Base-by-base conservation (phyloP, 345 rosid genomes). In the Psidium guajava region DNA sequence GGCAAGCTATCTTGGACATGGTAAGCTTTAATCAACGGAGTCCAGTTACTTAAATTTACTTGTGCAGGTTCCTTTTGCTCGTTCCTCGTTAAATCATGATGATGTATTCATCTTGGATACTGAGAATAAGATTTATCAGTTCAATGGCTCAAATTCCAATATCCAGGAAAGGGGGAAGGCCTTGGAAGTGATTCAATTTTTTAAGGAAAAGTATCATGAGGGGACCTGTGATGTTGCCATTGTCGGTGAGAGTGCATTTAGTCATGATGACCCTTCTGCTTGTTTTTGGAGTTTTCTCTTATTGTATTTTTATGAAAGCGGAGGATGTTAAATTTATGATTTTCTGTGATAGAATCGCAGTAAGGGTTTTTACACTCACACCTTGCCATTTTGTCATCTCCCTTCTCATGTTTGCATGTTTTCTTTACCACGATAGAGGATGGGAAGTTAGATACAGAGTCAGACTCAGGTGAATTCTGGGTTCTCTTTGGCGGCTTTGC, bases 81-180 rank as follows among this genome's bases (percentile, higher is more conserved):
- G 99, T 47, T 92, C 99, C 85, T 94, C 98, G 58, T 88, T 96
- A 87, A 98, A 98, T 92, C 99, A 98, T 53, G 99, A 96, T 89
- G 99, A 98, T 89, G 98, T 98, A 84, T 98, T 98, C 91, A 96
- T 96, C 88, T 89, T 98, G 90, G 99, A 98, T 87, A 91, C 95
- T 56, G 85, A 93, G 86, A 87, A 91, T 64, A 98, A 98, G 93
- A 94, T 98, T 80, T 98, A 91, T 92, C 99, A 98, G 91, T 98
- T 98, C 93, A 98, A 98, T 88, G 99, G 99, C 83, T 92, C 98
- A 88, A 96, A 98, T 89, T 96, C 99, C 54, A 98, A 94, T 89
- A 96, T 98, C 87, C 99, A 98, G 88, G 99, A 98, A 89, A 93
- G 99, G 86, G 99, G 96, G 56, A 98, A 98, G 91, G 98, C 99